These are phyloP conservation scores for Fraxinus platypoda DNA, from an alignment of 305 asterid species.

Conservation along the genomic window DNA sequence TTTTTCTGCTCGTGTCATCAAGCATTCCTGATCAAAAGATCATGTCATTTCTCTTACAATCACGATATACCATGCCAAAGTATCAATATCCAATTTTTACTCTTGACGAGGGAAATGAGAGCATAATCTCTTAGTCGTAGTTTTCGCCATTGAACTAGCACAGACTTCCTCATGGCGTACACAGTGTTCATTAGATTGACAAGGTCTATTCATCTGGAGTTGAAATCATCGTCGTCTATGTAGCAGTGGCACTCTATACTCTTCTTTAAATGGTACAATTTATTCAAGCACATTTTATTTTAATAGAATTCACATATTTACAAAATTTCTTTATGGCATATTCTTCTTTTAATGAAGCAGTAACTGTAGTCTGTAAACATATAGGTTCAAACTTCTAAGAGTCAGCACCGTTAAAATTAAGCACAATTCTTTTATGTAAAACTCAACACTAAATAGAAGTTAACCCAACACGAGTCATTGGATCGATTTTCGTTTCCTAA, in stretches of 20 bases:
- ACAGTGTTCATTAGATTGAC: background rate
- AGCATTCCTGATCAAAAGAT: background rate
- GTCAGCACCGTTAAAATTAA: background rate
- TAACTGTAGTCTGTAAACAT: background rate
- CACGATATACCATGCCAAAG: background rate
- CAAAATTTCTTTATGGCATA: background rate
- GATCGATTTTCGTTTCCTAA: background rate
- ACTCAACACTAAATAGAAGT: background rate
- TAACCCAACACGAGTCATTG: background rate
- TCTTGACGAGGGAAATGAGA: background rate
- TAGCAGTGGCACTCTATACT: background rate
- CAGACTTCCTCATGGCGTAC: background rate
- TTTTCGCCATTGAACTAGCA: constrained; percentile 44
- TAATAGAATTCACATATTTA: background rate
- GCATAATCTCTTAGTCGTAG: constrained; percentile 24
- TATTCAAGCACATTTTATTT: background rate
- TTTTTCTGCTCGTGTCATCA: background rate
- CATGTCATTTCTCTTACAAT: background rate
- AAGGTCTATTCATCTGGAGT: background rate
- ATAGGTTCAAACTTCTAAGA: background rate
- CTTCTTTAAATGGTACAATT: background rate
- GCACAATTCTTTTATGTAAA: background rate
- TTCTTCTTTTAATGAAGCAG: background rate
- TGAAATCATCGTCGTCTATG: background rate
- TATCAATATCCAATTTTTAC: background rate